Percentiles rank a stretch among this genome's conserved stretches.
Evolutionary conservation across 495 filamentous ascomycete genomes (phyloP).

Genomic region (Rhizodiscina lignyota): DNA sequence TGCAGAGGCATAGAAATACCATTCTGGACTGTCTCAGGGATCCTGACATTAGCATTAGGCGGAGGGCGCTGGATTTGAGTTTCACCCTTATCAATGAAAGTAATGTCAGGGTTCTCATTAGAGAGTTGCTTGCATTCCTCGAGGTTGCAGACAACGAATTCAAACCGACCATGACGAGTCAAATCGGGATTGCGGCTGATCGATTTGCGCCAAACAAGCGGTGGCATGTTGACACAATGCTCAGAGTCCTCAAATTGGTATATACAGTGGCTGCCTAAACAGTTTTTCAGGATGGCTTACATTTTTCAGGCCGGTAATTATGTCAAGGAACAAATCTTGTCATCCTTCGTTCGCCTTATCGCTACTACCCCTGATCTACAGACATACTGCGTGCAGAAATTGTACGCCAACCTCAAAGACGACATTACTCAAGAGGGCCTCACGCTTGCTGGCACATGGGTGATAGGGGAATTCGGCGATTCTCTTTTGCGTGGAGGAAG

Average conservation of each 20-base stretch:
- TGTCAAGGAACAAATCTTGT: conserved; percentile 93
- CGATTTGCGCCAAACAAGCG: conserved; percentile 90
- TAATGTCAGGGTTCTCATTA: conserved; percentile 83
- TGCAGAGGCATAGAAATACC: conserved; percentile 91
- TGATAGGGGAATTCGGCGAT: conserved; percentile 94
- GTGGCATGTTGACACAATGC: conserved; percentile 96
- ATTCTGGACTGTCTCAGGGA: conserved; percentile 92
- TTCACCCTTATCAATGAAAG: conserved; percentile 95
- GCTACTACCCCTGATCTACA: conserved; percentile 89
- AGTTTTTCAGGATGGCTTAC: neutral
- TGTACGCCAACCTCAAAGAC: conserved; percentile 77
- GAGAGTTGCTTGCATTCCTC: conserved; percentile 84
- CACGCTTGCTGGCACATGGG: conserved; percentile 89
- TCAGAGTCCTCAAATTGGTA: conserved; percentile 71
- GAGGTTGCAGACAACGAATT: conserved; percentile 97
- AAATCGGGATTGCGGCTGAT: conserved; percentile 94
- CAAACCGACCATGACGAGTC: conserved; percentile 91
- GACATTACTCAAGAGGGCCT: conserved; percentile 95
- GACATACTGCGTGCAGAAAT: conserved; percentile 89
- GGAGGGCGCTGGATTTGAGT: conserved; percentile 86
- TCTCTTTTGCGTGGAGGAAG: conserved; percentile 71
- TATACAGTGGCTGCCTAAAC: conserved; percentile 1
- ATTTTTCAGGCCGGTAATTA: conserved; percentile 57
- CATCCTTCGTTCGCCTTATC: conserved; percentile 89
- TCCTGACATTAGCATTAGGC: conserved; percentile 95